Evolutionary conservation across 805 yeast genomes (phyloP).

Genomic region (Metschnikowia reukaufii): DNA sequence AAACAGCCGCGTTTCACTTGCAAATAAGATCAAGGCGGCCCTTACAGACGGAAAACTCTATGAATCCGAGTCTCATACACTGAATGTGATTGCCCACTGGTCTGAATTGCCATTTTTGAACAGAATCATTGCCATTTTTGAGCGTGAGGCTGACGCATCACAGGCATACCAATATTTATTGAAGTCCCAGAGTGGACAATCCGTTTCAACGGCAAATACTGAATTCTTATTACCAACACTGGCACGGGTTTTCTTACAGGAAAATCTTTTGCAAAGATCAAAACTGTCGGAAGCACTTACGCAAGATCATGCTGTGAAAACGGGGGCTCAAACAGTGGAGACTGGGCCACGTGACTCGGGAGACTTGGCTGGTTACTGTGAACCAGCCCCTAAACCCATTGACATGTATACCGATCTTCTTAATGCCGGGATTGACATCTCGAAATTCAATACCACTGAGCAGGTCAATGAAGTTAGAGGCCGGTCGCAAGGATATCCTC

Average conservation of each 20-base stretch:
- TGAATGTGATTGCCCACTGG: conserved; percentile 33
- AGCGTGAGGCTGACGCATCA: conserved; percentile 28
- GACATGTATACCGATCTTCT: conserved; percentile 29
- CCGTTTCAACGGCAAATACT: not conserved
- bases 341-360: not conserved
- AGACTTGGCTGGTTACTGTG: conserved; percentile 23
- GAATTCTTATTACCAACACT: conserved; percentile 16
- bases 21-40: conserved; percentile 34
- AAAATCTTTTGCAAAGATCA: conserved; percentile 28
- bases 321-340: not conserved
- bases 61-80: conserved; percentile 23
- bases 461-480: conserved; percentile 23
- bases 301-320: conserved; percentile 19
- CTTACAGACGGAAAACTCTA: conserved; percentile 24
- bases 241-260: conserved; percentile 22
- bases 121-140: conserved; percentile 39
- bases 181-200: conserved; percentile 6
- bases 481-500: not conserved
- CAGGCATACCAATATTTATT: conserved; percentile 25
- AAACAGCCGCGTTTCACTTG: conserved; percentile 27
- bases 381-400: conserved; percentile 37
- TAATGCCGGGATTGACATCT: conserved; percentile 34
- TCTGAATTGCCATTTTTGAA: conserved; percentile 38
- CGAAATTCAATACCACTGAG: conserved; percentile 24
- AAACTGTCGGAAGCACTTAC: conserved; percentile 28